Evolutionary conservation across 495 filamentous ascomycete species (phyloP).

Genomic region (Neurospora sublineolata): DNA sequence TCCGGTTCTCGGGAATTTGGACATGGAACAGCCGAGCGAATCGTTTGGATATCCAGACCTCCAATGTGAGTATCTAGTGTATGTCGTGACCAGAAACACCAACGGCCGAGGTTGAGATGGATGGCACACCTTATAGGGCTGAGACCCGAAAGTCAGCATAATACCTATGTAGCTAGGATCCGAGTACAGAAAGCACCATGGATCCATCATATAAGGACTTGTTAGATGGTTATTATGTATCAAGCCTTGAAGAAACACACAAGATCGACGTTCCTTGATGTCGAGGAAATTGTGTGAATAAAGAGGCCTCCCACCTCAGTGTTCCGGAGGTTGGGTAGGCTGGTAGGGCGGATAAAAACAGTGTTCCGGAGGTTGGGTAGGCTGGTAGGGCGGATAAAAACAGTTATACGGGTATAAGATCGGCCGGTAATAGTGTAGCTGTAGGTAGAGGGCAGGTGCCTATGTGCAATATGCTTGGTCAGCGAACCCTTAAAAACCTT

Average conservation of each 20-base stretch:
- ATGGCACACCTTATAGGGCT: neutral
- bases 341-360: too few species aligned
- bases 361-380: neutral
- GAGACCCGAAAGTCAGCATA: neutral
- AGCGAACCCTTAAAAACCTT: neutral
- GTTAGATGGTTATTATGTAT: neutral
- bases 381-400: neutral
- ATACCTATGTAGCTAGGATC: neutral
- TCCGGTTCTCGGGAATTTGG: neutral
- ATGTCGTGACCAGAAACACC: neutral
- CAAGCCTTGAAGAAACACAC: neutral
- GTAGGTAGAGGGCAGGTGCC: neutral
- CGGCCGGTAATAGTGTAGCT: neutral
- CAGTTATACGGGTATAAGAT: neutral
- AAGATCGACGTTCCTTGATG: neutral
- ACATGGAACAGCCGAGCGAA: neutral
- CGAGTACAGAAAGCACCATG: neutral
- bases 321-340: neutral
- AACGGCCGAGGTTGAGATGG: neutral
- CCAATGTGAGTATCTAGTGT: neutral
- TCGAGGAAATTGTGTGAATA: neutral
- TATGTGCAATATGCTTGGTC: neutral
- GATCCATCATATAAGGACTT: neutral
- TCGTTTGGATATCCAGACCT: neutral
- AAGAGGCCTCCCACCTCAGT: neutral